Conservation (phyloP, 2,329 filamentous ascomycete genomes). For the Xylaria sp. region DNA sequence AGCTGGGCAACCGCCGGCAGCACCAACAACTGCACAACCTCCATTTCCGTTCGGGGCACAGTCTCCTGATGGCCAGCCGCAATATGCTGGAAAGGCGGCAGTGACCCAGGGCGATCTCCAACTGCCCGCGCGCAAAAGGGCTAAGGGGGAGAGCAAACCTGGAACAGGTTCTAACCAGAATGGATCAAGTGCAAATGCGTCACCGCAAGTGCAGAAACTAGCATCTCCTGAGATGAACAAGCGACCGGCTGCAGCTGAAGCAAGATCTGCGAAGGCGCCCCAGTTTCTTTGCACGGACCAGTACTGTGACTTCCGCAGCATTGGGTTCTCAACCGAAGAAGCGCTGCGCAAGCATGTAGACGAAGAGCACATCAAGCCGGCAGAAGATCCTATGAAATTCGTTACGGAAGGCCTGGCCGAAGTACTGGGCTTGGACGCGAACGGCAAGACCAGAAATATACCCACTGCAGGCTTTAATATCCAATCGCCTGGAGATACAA, state of each 20-base stretch:
- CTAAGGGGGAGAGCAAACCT: constrained; percentile 57
- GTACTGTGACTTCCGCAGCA: constrained; percentile 57
- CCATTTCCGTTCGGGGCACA: constrained; percentile 61
- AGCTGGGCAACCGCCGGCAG: constrained; percentile 56
- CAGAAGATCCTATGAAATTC: constrained; percentile 60
- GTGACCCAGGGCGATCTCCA: constrained; percentile 60
- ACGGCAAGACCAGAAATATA: constrained; percentile 51
- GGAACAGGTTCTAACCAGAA: constrained; percentile 46
- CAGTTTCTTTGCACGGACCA: constrained; percentile 58
- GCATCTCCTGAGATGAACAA: constrained; percentile 53
- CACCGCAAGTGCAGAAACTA: constrained; percentile 55
- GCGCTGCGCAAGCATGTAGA: constrained; percentile 57
- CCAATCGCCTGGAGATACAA: constrained; percentile 43
- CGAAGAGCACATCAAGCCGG: constrained; percentile 65
- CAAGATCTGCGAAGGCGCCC: constrained; percentile 49
- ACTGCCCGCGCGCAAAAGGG: constrained; percentile 62
- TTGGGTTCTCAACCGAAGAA: constrained; percentile 61
- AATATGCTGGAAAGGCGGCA: constrained; percentile 57
- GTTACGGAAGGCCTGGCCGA: constrained; percentile 55
- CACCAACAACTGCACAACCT: constrained; percentile 62
- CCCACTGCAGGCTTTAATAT: constrained; percentile 36
- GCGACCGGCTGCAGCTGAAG: constrained; percentile 40
- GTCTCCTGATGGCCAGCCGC: constrained; percentile 65
- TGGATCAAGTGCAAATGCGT: constrained; percentile 49
- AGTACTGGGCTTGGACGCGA: constrained; percentile 56